Evolutionary conservation across 1,284 basidiomycete species (phyloP).

Genomic region (Neonothopanus nambi): DNA sequence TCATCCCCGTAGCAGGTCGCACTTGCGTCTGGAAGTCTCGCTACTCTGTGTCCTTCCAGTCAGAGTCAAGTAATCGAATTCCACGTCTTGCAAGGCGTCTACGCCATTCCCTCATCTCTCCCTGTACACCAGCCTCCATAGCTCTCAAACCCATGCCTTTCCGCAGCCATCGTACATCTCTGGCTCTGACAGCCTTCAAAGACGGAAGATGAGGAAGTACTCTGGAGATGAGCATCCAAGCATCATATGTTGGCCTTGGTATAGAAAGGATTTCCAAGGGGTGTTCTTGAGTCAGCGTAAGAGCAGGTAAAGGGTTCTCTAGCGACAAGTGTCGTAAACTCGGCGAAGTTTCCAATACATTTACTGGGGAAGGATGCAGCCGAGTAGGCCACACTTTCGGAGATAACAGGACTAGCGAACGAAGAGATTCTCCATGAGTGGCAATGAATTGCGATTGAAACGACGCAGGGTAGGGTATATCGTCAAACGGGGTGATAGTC

Average conservation of each 20-base stretch:
- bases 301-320: constrained; percentile 58
- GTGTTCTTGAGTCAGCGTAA: constrained; percentile 40
- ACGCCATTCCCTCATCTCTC: constrained; percentile 74
- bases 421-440: constrained; percentile 60
- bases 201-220: constrained; percentile 57
- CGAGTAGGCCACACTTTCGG: constrained; percentile 72
- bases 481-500: constrained; percentile 74
- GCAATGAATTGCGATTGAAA: constrained; percentile 63
- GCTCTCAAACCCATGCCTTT: constrained; percentile 63
- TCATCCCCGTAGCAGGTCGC: too few relatives aligned
- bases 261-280: constrained; percentile 68
- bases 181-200: constrained; percentile 56
- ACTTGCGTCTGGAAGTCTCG: not conserved
- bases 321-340: constrained; percentile 65
- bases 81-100: constrained; percentile 54
- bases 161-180: constrained; percentile 72
- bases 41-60: constrained; percentile 56
- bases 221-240: constrained; percentile 53
- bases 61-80: constrained; percentile 63
- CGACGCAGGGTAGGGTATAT: constrained; percentile 56
- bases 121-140: constrained; percentile 71
- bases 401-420: constrained; percentile 66
- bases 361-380: constrained; percentile 57
- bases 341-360: constrained; percentile 56
- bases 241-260: constrained; percentile 61